Evolutionary conservation across 495 filamentous ascomycete species (phyloP), one percentile per base, ranked within the genome.

Genomic region (Penicillium soppii): DNA sequence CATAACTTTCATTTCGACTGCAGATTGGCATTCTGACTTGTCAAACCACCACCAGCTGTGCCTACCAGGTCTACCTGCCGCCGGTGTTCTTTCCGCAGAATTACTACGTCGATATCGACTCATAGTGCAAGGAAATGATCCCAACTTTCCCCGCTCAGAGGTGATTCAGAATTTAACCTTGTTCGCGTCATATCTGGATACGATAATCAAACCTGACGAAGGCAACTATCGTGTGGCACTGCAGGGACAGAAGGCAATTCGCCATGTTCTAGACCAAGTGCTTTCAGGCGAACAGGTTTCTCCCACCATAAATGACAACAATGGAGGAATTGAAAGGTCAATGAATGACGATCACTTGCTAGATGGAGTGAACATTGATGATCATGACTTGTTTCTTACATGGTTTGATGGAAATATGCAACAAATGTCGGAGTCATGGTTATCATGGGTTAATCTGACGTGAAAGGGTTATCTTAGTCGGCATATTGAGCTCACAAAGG

Each of bases 141-240:
- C 36, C 0, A 22, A 12, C 47, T 64, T 78, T 5, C 74, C 79
- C 0, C 73, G 80, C 10, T 83, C 82, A 0, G 75, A 81, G 39
- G 74, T 79, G n/a, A 79, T 84, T 15, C 82, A 84, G 49, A 78
- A 80, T 39, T 71, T 85, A 2, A 82, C 76, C 39, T 69, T 83
- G 38, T 80, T 84, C 43, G 56, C 59, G 0, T 58, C 63, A 3
- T 44, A 67, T 25, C 27, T 71, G 4, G 59, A 61, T 7, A 61
- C 52, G 4, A 50, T 62, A 4, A 43, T 69, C 8, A 27, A 30
- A 1, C 40, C 41, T 4, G 15, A 57, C 16, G 61, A 67, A 23
- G 59, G 61, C 0, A 62, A 67, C 36, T 57, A 65, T 37, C 43
- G 44, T 8, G 44, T 59, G 23, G 50, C 51, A 13, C 42, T 52